phyloP scores from a whole-genome alignment of 257 asterid species.

The Cruciata laevipes region DNA sequence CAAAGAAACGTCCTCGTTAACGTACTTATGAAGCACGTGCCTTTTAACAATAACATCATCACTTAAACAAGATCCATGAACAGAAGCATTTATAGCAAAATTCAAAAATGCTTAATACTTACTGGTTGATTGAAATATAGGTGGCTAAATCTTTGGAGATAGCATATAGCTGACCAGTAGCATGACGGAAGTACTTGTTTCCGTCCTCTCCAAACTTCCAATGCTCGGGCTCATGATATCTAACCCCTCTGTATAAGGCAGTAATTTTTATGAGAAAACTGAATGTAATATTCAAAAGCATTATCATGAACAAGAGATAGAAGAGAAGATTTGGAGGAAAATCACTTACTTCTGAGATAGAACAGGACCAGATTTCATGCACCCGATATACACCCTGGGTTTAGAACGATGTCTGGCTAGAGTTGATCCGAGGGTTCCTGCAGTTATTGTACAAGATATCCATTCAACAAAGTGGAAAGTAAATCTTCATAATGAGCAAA shows the following conservation, averaged over 20 bases:
- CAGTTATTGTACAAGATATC: constrained; percentile 12
- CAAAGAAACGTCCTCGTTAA: constrained; percentile 82
- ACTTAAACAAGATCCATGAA: constrained; percentile 1
- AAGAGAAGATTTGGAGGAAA: neutral
- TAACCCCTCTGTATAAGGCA: constrained; percentile 57
- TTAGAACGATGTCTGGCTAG: constrained; percentile 69
- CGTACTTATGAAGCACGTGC: constrained; percentile 71
- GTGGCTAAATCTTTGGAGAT: constrained; percentile 83
- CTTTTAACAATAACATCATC: constrained; percentile 27
- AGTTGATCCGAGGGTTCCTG: constrained; percentile 78
- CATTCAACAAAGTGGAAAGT: neutral
- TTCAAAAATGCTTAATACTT: constrained; percentile 38
- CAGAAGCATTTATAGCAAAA: neutral
- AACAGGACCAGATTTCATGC: constrained; percentile 97
- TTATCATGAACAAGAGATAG: neutral
- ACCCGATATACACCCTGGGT: constrained; percentile 78
- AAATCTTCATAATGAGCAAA: neutral
- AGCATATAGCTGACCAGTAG: constrained; percentile 90
- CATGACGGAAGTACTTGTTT: constrained; percentile 88
- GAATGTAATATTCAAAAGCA: neutral
- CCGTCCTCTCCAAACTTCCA: constrained; percentile 96
- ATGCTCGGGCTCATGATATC: constrained; percentile 89
- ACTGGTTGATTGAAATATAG: constrained; percentile 74
- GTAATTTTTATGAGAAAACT: constrained; percentile 7
- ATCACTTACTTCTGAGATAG: constrained; percentile 75